Percentiles rank a stretch among this genome's conserved stretches.
These are phyloP conservation scores for Yamadazyma laniorum DNA, from an alignment of 805 yeast species.

Conservation along the genomic window DNA sequence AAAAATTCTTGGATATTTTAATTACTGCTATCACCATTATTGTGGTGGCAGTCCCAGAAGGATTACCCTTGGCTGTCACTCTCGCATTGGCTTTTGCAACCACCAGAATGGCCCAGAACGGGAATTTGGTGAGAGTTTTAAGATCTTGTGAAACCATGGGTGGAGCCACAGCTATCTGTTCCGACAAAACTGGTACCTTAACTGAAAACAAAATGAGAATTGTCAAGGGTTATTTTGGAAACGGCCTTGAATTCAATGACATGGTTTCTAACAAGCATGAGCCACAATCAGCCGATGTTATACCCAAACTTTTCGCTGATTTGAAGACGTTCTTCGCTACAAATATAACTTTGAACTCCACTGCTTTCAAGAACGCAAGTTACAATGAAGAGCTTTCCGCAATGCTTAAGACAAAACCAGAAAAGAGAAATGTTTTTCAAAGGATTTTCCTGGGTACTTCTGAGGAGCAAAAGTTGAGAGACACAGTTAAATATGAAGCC, in stretches of 20 bases:
- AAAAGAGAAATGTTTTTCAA: slow-evolving; percentile 25
- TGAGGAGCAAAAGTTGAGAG: slow-evolving; percentile 12
- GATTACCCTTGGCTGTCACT: slow-evolving; percentile 95
- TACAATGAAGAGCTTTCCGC: slow-evolving; percentile 32
- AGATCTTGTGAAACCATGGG: slow-evolving; percentile 99
- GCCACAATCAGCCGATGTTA: slow-evolving; percentile 23
- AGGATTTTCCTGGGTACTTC: slow-evolving; percentile 20
- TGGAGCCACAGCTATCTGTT: slow-evolving; percentile 93
- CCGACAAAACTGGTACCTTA: slow-evolving; percentile 96
- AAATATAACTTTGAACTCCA: slow-evolving; percentile 76
- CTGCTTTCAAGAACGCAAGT: slow-evolving; percentile 80
- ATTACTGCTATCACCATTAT: slow-evolving; percentile 90
- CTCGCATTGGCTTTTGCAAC: slow-evolving; percentile 97
- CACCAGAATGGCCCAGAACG: slow-evolving; percentile 95
- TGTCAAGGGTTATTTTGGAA: slow-evolving; percentile 71
- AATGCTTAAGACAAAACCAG: slow-evolving; percentile 27
- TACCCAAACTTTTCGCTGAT: slow-evolving; percentile 19
- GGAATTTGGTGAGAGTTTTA: slow-evolving; percentile 90
- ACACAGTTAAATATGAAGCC: slow-evolving; percentile 13
- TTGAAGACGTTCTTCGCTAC: slow-evolving; percentile 33
- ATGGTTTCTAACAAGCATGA: slow-evolving; percentile 22
- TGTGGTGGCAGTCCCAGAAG: slow-evolving; percentile 99
- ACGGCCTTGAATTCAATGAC: slow-evolving; percentile 50
- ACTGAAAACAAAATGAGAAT: slow-evolving; percentile 94
- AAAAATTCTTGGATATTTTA: slow-evolving; percentile 76